phyloP scores from a whole-genome alignment of 2,329 filamentous ascomycete genomes.

The Colletotrichum sp. region DNA sequence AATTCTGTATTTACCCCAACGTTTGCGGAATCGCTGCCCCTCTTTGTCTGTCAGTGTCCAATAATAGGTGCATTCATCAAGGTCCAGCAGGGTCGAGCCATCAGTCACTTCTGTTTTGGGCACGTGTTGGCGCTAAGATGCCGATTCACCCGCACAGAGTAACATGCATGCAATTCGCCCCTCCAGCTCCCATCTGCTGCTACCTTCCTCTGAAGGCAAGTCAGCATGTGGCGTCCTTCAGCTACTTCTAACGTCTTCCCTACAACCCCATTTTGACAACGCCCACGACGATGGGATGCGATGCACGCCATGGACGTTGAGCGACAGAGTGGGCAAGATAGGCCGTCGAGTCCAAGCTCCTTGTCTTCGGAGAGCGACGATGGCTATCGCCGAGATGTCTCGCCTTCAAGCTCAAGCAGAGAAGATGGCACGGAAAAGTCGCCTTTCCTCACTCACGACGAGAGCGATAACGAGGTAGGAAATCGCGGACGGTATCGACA shows the following conservation, averaged over 20 bases:
- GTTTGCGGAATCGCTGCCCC: not conserved
- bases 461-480: not conserved
- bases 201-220: not conserved
- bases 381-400: not conserved
- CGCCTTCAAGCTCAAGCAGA: not conserved
- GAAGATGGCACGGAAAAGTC: slow-evolving; percentile 5
- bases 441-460: not conserved
- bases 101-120: not conserved
- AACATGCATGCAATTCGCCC: not conserved
- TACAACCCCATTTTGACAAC: not conserved
- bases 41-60: not conserved
- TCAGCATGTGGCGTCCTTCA: not conserved
- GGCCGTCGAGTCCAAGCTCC: not conserved
- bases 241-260: not conserved
- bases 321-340: not conserved
- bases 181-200: not conserved
- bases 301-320: slow-evolving; percentile 4
- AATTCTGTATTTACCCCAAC: not conserved
- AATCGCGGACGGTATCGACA: not conserved
- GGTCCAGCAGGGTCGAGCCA: not conserved
- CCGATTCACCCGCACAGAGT: not conserved
- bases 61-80: not conserved
- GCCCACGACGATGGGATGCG: not conserved
- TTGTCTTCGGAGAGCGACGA: not conserved
- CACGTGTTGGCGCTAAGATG: not conserved